Evolutionary conservation across 768 basidiomycete genomes (phyloP).

Genomic region (Vararia minispora): DNA sequence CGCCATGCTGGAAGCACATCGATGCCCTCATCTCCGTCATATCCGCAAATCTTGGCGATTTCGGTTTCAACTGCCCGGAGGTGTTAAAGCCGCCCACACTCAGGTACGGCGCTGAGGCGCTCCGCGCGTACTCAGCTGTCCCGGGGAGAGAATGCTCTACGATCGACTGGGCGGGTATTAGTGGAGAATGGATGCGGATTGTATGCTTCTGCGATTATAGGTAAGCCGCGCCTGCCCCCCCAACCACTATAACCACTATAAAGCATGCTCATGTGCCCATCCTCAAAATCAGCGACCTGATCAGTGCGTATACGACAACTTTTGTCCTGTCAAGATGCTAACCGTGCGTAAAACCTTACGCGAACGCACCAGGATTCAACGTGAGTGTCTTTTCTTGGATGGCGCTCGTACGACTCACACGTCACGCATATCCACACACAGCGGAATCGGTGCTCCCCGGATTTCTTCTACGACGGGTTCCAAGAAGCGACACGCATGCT

Average conservation of each 20-base stretch:
- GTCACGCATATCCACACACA: conserved; percentile 2
- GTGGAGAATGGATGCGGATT: conserved; percentile 65
- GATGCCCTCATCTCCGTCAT: conserved; percentile 48
- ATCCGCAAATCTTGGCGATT: conserved; percentile 38
- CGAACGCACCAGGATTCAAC: conserved; percentile 17
- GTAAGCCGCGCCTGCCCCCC: conserved; percentile 22
- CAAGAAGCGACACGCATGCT: conserved; percentile 58
- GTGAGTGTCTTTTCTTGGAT: conserved; percentile 13
- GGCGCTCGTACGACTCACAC: neutral
- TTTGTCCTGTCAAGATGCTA: neutral
- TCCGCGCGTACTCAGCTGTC: conserved; percentile 44
- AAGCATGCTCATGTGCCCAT: neutral
- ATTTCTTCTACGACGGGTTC: conserved; percentile 47
- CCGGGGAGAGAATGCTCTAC: conserved; percentile 21
- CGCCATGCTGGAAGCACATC: conserved; percentile 54
- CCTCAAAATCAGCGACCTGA: conserved; percentile 29
- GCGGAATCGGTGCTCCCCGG: conserved; percentile 17
- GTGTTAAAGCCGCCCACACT: conserved; percentile 7
- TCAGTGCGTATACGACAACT: conserved; percentile 26
- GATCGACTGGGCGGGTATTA: conserved; percentile 64
- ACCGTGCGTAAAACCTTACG: neutral
- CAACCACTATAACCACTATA: neutral
- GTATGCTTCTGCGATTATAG: conserved; percentile 75
- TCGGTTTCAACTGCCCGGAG: conserved; percentile 8
- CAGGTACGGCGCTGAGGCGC: conserved; percentile 31